These are phyloP conservation scores for Myriosclerotinia duriaeana DNA, from an alignment of 2,329 filamentous ascomycete species.

Conservation along the genomic window DNA sequence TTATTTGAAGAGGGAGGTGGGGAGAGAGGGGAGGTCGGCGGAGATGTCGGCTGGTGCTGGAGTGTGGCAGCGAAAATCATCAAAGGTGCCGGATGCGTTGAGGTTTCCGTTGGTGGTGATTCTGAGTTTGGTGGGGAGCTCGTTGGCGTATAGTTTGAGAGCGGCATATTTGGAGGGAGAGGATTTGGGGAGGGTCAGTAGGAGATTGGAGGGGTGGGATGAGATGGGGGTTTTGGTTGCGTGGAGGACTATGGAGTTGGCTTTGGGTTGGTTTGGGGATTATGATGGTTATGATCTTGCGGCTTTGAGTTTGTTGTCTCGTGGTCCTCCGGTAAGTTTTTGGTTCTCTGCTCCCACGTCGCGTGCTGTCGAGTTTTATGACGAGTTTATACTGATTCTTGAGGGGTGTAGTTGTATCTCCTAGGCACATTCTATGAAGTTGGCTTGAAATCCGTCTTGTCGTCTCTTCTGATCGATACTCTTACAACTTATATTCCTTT, in stretches of 20 bases:
- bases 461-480: slow-evolving; percentile 66
- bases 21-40: background rate
- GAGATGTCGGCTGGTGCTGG: background rate
- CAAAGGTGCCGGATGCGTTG: slow-evolving; percentile 45
- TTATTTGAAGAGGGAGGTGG: background rate
- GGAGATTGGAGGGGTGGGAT: slow-evolving; percentile 59
- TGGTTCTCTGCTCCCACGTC: background rate
- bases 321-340: slow-evolving; percentile 65
- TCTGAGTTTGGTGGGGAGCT: slow-evolving; percentile 61
- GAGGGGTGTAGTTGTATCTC: slow-evolving; percentile 61
- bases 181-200: slow-evolving; percentile 67
- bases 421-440: slow-evolving; percentile 76
- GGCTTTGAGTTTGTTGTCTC: slow-evolving; percentile 66
- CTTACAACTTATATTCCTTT: slow-evolving; percentile 72
- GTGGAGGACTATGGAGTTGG: slow-evolving; percentile 65
- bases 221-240: slow-evolving; percentile 56
- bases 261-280: slow-evolving; percentile 68
- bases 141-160: slow-evolving; percentile 62
- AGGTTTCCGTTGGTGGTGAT: slow-evolving; percentile 55
- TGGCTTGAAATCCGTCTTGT: slow-evolving; percentile 57
- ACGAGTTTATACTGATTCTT: slow-evolving; percentile 14
- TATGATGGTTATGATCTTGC: slow-evolving; percentile 73
- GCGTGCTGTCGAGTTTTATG: background rate
- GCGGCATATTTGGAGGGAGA: slow-evolving; percentile 49
- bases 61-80: slow-evolving; percentile 14